phyloP scores from a whole-genome alignment of 768 basidiomycete species.

The Lactarius vividus region DNA sequence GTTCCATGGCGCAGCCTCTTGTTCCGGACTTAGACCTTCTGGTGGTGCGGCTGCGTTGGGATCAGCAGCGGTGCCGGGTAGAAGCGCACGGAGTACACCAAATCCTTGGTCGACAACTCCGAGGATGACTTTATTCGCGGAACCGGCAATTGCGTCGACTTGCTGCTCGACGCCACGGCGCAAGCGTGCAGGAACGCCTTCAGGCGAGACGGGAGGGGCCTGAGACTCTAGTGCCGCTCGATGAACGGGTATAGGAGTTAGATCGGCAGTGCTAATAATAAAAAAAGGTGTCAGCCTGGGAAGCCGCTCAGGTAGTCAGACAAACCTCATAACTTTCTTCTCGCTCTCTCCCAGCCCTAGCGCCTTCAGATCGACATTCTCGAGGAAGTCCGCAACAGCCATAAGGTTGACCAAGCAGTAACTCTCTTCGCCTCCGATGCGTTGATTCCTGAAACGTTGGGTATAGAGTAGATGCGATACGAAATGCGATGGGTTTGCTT shows the following conservation, averaged over 20 bases:
- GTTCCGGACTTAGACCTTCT: constrained; percentile 20
- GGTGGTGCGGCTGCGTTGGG: constrained; percentile 24
- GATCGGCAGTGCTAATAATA: constrained; percentile 60
- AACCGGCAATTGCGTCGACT: constrained; percentile 76
- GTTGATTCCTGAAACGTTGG: constrained; percentile 56
- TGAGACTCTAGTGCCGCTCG: constrained; percentile 47
- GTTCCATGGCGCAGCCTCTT: constrained; percentile 42
- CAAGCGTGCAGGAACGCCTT: constrained; percentile 53
- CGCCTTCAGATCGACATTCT: constrained; percentile 84
- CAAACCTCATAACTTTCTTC: constrained; percentile 55
- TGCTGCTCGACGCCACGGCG: constrained; percentile 76
- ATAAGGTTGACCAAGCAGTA: constrained; percentile 94
- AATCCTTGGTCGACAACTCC: constrained; percentile 92
- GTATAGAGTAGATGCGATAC: constrained; percentile 68
- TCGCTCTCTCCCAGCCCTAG: constrained; percentile 62
- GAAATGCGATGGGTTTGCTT: constrained; percentile 82
- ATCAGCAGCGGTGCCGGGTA: constrained; percentile 46
- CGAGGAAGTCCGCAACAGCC: constrained; percentile 94
- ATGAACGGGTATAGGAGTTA: constrained; percentile 76
- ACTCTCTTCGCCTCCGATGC: constrained; percentile 75
- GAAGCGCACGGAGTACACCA: constrained; percentile 76
- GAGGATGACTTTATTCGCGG: constrained; percentile 71
- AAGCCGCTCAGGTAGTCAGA: background rate
- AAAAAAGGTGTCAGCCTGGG: constrained; percentile 4
- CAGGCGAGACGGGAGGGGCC: constrained; percentile 42